Base-by-base conservation (phyloP, 2,329 filamentous ascomycete genomes). In the Botrytis fragariae region DNA sequence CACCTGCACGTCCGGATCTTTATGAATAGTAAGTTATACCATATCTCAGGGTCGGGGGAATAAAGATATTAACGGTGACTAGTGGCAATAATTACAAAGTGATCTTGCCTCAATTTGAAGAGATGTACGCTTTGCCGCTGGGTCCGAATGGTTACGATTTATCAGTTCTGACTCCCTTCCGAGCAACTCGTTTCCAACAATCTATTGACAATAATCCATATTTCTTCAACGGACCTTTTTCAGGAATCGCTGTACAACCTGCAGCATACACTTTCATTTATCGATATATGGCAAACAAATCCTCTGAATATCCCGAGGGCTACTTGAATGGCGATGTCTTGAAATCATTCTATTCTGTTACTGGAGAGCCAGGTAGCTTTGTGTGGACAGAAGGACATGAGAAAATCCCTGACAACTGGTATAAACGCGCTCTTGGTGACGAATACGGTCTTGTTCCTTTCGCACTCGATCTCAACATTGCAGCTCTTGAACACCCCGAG, bases 151-250 rank as follows among this genome's bases (percentile, higher is more conserved):
- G 75, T 57, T 79, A 79, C 51, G 81, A 83, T 61, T 82, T 86
- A 74, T 81, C 84, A 9, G 78, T 83, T 39, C 80, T 87, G 42
- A 85, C 80, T 4, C 77, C 83, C 57, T 84, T 85, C 54, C 83
- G 84, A 16, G 82, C 83, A 16, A 77, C 81, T 22, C 84, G 86
- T 81, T 86, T 85, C 77, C 74, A 75, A 48, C 71, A 74, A 64
- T 75, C 74, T 10, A 72, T 75, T 25, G 32, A 71, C 3, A 74
- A 74, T 20, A 89, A 89, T 77, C 86, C 86, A 0, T 81, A 85
- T 63, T 87, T 87, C 78, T 88, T 85, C 79, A 87, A 85, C 63
- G 86, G 85, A 0, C 87, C 86, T 1, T 84, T 85, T 71, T 86
- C 84, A 3, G 86, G 87, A 22, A 81, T 86, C 29, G 39, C 79